A percentile compares a stretch with the other conserved stretches of the same genome.
phyloP scores from a whole-genome alignment of 768 basidiomycete genomes.

The Rhizopogon rudus region DNA sequence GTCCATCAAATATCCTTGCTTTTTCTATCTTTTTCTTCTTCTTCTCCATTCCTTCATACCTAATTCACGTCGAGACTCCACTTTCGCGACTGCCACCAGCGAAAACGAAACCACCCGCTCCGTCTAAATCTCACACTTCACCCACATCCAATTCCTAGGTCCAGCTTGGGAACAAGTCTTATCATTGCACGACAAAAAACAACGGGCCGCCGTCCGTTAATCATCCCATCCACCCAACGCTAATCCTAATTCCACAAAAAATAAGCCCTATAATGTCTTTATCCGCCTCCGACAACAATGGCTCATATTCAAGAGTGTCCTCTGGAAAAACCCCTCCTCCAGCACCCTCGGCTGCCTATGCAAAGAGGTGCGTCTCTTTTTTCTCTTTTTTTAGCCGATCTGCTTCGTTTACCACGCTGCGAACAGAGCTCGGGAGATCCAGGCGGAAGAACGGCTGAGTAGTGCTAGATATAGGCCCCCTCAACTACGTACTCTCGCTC shows the following conservation, averaged over 20 bases:
- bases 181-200: slow-evolving; percentile 27
- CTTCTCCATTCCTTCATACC: slow-evolving; percentile 19
- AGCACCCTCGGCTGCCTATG: slow-evolving; percentile 84
- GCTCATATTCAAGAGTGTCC: slow-evolving; percentile 75
- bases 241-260: slow-evolving; percentile 77
- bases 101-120: slow-evolving; percentile 18
- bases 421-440: slow-evolving; percentile 77
- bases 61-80: slow-evolving; percentile 26
- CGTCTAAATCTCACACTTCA: slow-evolving; percentile 12
- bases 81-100: slow-evolving; percentile 16
- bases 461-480: slow-evolving; percentile 73
- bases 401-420: slow-evolving; percentile 10
- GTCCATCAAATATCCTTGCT: slow-evolving; percentile 28
- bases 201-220: slow-evolving; percentile 28
- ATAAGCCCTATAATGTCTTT: slow-evolving; percentile 81
- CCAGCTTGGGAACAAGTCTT: slow-evolving; percentile 14
- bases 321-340: slow-evolving; percentile 90
- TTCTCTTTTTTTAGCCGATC: slow-evolving; percentile 8
- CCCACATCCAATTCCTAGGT: slow-evolving; percentile 8
- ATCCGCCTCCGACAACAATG: slow-evolving; percentile 78
- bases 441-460: slow-evolving; percentile 66
- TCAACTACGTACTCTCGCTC: slow-evolving; percentile 63
- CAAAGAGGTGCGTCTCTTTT: slow-evolving; percentile 61
- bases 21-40: slow-evolving; percentile 14
- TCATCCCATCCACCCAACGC: slow-evolving; percentile 30